phyloP scores from a whole-genome alignment of 2,329 filamentous ascomycete species.

The Trichoderma asperellum region DNA sequence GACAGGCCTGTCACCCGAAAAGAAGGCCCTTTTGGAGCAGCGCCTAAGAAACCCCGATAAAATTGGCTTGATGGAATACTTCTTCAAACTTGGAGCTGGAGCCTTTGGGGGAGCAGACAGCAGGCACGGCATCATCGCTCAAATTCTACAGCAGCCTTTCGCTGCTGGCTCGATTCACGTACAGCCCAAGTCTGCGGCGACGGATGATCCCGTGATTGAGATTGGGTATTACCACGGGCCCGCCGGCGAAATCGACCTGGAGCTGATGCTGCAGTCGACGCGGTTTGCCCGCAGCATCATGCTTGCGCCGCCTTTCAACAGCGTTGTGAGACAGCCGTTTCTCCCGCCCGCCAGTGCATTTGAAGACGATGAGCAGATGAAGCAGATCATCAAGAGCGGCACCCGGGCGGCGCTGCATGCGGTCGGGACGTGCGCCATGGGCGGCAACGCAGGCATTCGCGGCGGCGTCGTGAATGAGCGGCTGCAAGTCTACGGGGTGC shows the following conservation, averaged over 20 bases:
- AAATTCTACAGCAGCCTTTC: conserved; percentile 57
- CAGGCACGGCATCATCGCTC: conserved; percentile 53
- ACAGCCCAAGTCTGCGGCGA: conserved; percentile 27
- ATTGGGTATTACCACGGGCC: conserved; percentile 47
- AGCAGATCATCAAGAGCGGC: conserved; percentile 37
- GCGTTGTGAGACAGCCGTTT: conserved; percentile 40
- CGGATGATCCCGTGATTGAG: conserved; percentile 45
- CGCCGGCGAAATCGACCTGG: conserved; percentile 48
- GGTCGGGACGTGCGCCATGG: conserved; percentile 44
- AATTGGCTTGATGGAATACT: conserved; percentile 53
- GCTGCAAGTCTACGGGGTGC: conserved; percentile 36
- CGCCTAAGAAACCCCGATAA: conserved; percentile 40
- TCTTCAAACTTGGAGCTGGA: conserved; percentile 55
- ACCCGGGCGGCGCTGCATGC: conserved; percentile 47
- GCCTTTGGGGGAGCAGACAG: conserved; percentile 45
- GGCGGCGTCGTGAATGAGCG: conserved; percentile 39
- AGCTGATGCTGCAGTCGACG: conserved; percentile 48
- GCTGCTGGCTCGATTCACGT: conserved; percentile 55
- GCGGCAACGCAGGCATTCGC: conserved; percentile 37
- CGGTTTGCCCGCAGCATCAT: conserved; percentile 47
- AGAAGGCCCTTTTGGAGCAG: conserved; percentile 39
- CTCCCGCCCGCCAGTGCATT: conserved; percentile 34
- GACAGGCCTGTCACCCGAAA: conserved; percentile 32
- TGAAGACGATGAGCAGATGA: conserved; percentile 30
- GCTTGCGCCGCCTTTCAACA: conserved; percentile 42